Conservation (phyloP, 306 rosid genomes). For the Lathyrus sativus region DNA sequence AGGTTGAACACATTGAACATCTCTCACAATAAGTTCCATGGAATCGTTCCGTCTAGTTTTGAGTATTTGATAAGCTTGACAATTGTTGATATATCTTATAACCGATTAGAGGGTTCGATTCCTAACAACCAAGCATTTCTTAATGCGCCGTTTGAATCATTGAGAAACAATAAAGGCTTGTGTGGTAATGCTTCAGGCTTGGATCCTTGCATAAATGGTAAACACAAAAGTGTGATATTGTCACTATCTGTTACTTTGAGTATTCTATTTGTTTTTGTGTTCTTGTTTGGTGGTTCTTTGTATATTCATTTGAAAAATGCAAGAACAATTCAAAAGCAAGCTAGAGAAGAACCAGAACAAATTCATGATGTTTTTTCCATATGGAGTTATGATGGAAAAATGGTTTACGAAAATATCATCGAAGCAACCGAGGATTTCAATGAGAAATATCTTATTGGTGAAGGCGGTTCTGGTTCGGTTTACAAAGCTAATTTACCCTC, state of each 20-base stretch:
- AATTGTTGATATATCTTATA: constrained; percentile 43
- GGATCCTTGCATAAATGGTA: constrained; percentile 10
- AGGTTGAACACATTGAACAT: constrained; percentile 45
- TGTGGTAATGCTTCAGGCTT: constrained; percentile 30
- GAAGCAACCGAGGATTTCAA: constrained; percentile 44
- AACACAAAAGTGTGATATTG: neutral
- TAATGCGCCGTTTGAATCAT: constrained; percentile 28
- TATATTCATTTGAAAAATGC: constrained; percentile 2
- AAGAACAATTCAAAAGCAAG: neutral
- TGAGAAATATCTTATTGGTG: constrained; percentile 34
- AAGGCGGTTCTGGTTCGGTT: constrained; percentile 37
- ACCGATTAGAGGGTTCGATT: constrained; percentile 38
- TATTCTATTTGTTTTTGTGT: neutral
- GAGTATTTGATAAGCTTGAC: constrained; percentile 44
- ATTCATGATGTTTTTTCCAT: constrained; percentile 19
- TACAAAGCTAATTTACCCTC: constrained; percentile 38
- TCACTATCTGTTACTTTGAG: neutral
- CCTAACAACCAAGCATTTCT: constrained; percentile 32
- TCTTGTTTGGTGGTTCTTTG: neutral
- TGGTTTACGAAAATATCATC: constrained; percentile 31
- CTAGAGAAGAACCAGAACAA: constrained; percentile 11
- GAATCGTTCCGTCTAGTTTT: constrained; percentile 42
- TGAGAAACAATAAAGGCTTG: constrained; percentile 28
- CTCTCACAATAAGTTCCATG: constrained; percentile 49
- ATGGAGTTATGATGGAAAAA: constrained; percentile 35